A percentile compares a stretch with the other conserved stretches of the same genome.
Evolutionary conservation across 208 protist species (phyloP).

Genomic region (Blastocrithidia nonstop): DNA sequence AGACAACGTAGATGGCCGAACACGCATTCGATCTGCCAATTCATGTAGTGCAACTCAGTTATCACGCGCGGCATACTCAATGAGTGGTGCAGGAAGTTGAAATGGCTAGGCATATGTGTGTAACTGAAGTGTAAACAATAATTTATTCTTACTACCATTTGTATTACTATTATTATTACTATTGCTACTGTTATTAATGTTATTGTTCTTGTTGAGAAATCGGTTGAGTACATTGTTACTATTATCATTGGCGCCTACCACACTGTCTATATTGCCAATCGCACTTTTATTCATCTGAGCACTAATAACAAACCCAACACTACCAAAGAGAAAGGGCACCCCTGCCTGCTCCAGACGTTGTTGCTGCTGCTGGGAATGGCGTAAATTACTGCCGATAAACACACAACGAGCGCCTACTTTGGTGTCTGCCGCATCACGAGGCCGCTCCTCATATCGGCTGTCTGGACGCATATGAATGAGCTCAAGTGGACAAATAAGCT

Average conservation of each 20-base stretch:
- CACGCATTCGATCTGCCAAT: slow-evolving; percentile 24
- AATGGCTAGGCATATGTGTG: slow-evolving; percentile 23
- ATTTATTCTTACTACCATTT: neutral
- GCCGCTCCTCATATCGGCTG: slow-evolving; percentile 54
- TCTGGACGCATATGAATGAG: slow-evolving; percentile 52
- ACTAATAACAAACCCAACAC: slow-evolving; percentile 11
- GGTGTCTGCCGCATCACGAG: slow-evolving; percentile 35
- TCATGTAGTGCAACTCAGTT: slow-evolving; percentile 69
- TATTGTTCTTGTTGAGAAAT: too few species aligned
- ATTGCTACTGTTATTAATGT: neutral
- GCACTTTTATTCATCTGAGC: slow-evolving; percentile 3
- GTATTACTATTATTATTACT: slow-evolving; percentile 1
- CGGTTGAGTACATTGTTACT: too few species aligned
- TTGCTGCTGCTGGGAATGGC: too few species aligned
- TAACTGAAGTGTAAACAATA: slow-evolving; percentile 20
- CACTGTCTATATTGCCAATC: neutral
- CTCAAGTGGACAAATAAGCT: slow-evolving; percentile 32
- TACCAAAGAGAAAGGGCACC: too few species aligned
- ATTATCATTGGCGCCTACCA: neutral
- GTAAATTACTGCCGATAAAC: slow-evolving; percentile 58
- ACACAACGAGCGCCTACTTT: slow-evolving; percentile 32
- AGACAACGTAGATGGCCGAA: slow-evolving; percentile 31
- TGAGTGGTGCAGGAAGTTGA: slow-evolving; percentile 26
- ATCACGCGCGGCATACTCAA: slow-evolving; percentile 20
- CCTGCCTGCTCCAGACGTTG: too few species aligned